Conservation (phyloP, 176 grass and related monocot genomes). For the Oryza nivara region DNA sequence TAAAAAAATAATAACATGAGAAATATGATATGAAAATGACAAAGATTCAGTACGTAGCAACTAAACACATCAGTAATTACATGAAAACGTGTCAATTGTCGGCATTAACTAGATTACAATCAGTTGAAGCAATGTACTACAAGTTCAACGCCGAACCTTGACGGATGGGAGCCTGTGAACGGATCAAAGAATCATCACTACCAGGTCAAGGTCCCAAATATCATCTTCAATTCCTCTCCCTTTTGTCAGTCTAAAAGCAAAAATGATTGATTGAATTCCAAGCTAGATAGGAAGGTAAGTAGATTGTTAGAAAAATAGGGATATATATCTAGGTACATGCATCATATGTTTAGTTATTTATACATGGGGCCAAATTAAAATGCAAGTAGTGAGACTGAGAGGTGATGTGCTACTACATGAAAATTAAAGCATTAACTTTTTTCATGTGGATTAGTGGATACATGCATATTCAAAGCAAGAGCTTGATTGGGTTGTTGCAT, state of each 20-base stretch:
- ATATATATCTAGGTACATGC: slow-evolving; percentile 3
- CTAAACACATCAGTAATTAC: neutral
- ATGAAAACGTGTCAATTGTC: slow-evolving; percentile 3
- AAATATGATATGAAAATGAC: neutral
- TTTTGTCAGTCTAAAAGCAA: slow-evolving; percentile 1
- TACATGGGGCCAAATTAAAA: slow-evolving; percentile 8
- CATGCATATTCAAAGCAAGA: slow-evolving; percentile 23
- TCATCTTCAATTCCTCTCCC: neutral
- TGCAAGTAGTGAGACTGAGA: slow-evolving; percentile 22
- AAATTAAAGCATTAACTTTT: neutral
- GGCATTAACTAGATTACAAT: slow-evolving; percentile 8
- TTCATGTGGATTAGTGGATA: neutral
- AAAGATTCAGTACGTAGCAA: neutral
- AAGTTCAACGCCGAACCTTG: slow-evolving; percentile 46
- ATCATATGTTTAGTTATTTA: neutral
- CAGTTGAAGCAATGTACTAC: slow-evolving; percentile 26
- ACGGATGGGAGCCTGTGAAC: slow-evolving; percentile 3
- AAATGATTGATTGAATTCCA: neutral
- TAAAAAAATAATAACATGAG: neutral
- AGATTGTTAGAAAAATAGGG: neutral
- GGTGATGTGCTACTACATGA: neutral
- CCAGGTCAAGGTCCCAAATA: slow-evolving; percentile 46
- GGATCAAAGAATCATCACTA: neutral
- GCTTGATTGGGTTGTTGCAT: slow-evolving; percentile 23
- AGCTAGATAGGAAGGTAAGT: neutral